phyloP scores from a whole-genome alignment of 2,329 filamentous ascomycete species.

The Calonectria pauciramosa region DNA sequence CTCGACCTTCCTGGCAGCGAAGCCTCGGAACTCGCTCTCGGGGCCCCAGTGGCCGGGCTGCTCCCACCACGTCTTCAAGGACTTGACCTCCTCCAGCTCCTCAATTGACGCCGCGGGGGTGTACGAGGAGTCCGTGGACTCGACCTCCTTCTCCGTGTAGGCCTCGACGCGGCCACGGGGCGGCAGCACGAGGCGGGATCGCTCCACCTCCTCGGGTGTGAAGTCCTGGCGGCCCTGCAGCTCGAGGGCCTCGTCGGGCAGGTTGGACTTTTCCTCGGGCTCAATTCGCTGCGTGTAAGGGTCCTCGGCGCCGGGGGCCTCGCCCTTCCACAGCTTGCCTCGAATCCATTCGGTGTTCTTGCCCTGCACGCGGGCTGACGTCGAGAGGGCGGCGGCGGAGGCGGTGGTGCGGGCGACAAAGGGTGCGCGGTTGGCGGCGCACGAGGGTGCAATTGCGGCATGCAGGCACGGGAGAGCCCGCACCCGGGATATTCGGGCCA shows the following conservation, averaged over 20 bases:
- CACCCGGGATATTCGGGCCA: slow-evolving; percentile 59
- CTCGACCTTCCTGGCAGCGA: slow-evolving; percentile 56
- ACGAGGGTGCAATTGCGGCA: slow-evolving; percentile 40
- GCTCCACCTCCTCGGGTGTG: slow-evolving; percentile 44
- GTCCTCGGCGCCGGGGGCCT: slow-evolving; percentile 55
- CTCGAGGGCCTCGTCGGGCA: slow-evolving; percentile 50
- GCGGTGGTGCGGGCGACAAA: slow-evolving; percentile 43
- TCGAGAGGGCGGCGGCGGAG: slow-evolving; percentile 49
- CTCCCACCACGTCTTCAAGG: slow-evolving; percentile 68
- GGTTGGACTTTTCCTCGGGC: slow-evolving; percentile 44
- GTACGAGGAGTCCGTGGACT: slow-evolving; percentile 56
- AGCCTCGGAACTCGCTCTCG: slow-evolving; percentile 60
- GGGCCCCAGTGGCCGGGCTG: slow-evolving; percentile 64
- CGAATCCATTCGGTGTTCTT: slow-evolving; percentile 56
- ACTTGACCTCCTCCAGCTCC: slow-evolving; percentile 62
- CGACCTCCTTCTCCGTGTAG: slow-evolving; percentile 48
- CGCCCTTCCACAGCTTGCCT: slow-evolving; percentile 56
- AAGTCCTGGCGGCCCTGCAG: slow-evolving; percentile 34
- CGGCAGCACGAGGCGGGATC: slow-evolving; percentile 51
- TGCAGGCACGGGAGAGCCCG: slow-evolving; percentile 51
- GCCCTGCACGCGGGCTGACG: slow-evolving; percentile 48
- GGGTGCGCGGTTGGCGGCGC: slow-evolving; percentile 42
- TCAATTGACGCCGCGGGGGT: slow-evolving; percentile 60
- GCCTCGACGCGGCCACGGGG: slow-evolving; percentile 50
- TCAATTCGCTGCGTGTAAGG: slow-evolving; percentile 54